Evolutionary conservation across 345 rosid species (phyloP), one percentile per base, ranked within the genome.

Genomic region (Diplotaxis tenuifolia): DNA sequence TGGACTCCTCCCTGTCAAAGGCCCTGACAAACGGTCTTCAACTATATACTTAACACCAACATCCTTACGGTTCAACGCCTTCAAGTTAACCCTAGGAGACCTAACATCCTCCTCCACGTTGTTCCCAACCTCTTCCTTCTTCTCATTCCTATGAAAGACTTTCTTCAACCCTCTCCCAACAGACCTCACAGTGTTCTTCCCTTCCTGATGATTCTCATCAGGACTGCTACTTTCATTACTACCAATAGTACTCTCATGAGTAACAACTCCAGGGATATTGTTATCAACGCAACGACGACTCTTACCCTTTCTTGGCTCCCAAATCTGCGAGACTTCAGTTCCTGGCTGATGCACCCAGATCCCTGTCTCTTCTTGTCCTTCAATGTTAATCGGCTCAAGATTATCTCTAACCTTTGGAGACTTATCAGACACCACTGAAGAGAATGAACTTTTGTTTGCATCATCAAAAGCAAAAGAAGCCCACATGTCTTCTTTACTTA

Each of bases 301-400:
- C 82, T 87, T 94, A 28, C 96, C 92, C 82, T 87, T 94, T 56
- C 96, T 84, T 6, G 96, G 97, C 76, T 88, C 88, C 99, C 96
- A 91, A 55, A 74, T 85, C 75, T 84, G 95, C 9, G 84, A 77
- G 62, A 85, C 86, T 70, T 88, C 95, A 34, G 81, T 84, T 68
- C 99, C 97, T 1, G 97, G 98, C 64, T 82, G 93, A 80, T 88
- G 92, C 25, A 88, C 83, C 99, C 97, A 95, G 19, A 92, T 76
- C 56, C 95, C 99, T 19, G 86, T 87, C 80, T 81, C 84, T 36
- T 67, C 59, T 78, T 83, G 89, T 73, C 99, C 97, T 79, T 83
- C 91, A 57, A 92, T 76, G 71, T 85, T 80, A 20, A 95, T 84
- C 10, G 99, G 88, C 76, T 92, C 93, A 45, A 86, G 82, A 80